Base-by-base conservation (phyloP, 2,329 filamentous ascomycete species). In the Phialemonium atrogriseum region DNA sequence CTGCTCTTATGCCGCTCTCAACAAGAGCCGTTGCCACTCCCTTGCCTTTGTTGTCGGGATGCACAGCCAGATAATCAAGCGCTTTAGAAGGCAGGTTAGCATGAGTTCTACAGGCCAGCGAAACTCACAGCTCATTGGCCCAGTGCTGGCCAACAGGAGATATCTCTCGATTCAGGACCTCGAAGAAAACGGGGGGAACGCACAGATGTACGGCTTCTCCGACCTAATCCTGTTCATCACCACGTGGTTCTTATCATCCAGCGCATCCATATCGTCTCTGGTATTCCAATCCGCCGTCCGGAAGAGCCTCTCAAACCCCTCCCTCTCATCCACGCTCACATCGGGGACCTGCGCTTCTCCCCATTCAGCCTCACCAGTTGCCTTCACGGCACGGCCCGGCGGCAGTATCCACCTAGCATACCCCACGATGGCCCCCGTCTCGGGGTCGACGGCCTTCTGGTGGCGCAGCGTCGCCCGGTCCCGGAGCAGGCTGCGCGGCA, bases 21-120 rank as follows among this genome's bases (percentile, higher is more conserved):
- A 48, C 41, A 6, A 49, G 34, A n/a, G 34, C 30, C 1, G 43
- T 41, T 2, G 36, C 46, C 17, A 51, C 43, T 4, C 45, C 46
- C 6, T 30, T 44, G 9, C 41, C 30, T 14, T 45, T 39, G 14
- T 46, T 29, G 1, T 41, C 38, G 0, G 46, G 46, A 26, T 46
- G 45, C 5, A 50, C 43, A 1, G 44, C 45, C 3, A 51, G 40
- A 30, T 45, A 50, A 10, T 48, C 46, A 5, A 49, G 43, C 10
- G 36, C 45, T 49, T 23, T 18, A 24, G 21, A 7, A 16, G 21
- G 21, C n/a, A 23, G 9, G n/a, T 23, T 23, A 9, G 9, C 21
- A 23, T n/a, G 21, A 23, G 21, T 9, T 23, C 21, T 23, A 23
- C 21, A 23, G 3, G 5, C 7, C 9, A 26, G 13, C 10, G 7